phyloP scores from a whole-genome alignment of 2,329 filamentous ascomycete genomes.

The Xylaria sp. region DNA sequence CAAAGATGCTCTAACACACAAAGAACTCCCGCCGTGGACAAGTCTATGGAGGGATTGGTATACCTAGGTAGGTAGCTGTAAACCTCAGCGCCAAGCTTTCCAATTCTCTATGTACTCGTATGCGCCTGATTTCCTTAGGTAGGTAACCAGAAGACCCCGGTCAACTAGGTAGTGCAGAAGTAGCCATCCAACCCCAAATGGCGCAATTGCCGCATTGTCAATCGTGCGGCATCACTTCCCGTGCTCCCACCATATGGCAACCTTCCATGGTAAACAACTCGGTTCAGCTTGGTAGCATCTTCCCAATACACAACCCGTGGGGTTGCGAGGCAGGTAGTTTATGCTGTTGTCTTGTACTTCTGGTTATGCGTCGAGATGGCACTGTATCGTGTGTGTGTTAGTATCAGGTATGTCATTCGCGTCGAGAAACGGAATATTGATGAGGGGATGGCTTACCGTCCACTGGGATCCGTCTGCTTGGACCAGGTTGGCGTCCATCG shows the following conservation, averaged over 20 bases:
- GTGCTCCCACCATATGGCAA: conserved; percentile 4
- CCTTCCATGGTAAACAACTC: not conserved
- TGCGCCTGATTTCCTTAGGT: not conserved
- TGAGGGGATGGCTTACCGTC: conserved; percentile 61
- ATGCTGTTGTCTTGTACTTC: conserved; percentile 60
- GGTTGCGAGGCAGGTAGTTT: conserved; percentile 24
- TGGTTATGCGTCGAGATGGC: conserved; percentile 75
- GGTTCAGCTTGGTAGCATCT: conserved; percentile 4
- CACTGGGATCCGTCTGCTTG: conserved; percentile 92
- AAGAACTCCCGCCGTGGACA: no score
- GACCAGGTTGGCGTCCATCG: conserved; percentile 98
- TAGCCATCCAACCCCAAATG: conserved; percentile 14
- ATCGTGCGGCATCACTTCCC: conserved; percentile 5
- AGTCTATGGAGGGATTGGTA: not conserved
- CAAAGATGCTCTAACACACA: no score
- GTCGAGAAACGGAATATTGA: not conserved
- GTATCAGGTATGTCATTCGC: not conserved
- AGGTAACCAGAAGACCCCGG: conserved; percentile 12
- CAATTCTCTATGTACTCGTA: no score
- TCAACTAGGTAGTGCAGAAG: conserved; percentile 11
- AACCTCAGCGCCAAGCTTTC: conserved; percentile 7
- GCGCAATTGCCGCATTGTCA: conserved; percentile 10
- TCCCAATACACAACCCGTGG: conserved; percentile 7
- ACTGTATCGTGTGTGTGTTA: conserved; percentile 46
- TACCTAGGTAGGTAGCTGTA: not conserved